These are phyloP conservation scores for Erucastrum elatum DNA, from an alignment of 345 rosid species.

Conservation along the genomic window DNA sequence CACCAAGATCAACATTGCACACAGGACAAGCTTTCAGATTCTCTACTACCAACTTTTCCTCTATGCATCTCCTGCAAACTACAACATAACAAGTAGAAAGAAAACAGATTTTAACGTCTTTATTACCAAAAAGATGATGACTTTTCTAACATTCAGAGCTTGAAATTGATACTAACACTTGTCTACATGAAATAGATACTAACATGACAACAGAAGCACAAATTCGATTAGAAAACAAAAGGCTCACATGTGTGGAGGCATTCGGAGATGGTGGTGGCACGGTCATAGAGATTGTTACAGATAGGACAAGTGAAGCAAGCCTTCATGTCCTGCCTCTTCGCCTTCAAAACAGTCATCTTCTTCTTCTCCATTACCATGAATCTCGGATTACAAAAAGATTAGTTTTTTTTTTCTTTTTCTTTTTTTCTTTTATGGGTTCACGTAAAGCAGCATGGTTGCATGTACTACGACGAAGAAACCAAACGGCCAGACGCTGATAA, in stretches of 20 bases:
- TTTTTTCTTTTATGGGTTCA: constrained; percentile 41
- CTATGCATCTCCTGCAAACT: constrained; percentile 34
- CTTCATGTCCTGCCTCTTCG: neutral
- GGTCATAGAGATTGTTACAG: constrained; percentile 3
- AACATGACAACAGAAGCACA: neutral
- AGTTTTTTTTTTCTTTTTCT: neutral
- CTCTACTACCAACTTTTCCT: neutral
- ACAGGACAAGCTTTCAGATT: constrained; percentile 24
- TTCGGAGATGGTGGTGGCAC: constrained; percentile 26
- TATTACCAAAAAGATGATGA: neutral
- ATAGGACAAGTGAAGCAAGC: constrained; percentile 6
- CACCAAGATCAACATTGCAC: constrained; percentile 35
- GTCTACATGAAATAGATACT: neutral
- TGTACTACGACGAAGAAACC: constrained; percentile 5
- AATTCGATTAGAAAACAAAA: neutral
- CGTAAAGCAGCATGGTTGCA: constrained; percentile 41
- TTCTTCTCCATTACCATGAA: neutral
- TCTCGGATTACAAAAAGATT: neutral
- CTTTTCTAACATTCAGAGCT: neutral
- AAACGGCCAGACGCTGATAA: neutral
- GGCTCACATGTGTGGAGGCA: constrained; percentile 28
- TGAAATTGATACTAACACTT: too few relatives aligned
- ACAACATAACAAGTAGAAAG: neutral
- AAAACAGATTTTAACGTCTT: neutral
- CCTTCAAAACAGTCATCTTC: neutral